Conservation (phyloP, 2,329 filamentous ascomycete species). For the Didymella segeticola region DNA sequence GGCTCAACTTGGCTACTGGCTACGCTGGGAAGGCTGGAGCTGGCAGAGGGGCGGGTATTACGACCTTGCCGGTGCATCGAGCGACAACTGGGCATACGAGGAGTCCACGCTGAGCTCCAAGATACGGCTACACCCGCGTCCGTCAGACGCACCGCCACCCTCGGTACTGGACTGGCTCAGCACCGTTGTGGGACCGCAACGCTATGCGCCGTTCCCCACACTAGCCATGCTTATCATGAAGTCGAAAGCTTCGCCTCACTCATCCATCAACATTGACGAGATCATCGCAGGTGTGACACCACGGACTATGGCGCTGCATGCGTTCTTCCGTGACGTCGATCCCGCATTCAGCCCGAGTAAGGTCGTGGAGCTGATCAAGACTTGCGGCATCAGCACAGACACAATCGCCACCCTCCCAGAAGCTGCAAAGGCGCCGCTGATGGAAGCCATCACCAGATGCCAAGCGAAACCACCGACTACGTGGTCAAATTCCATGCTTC, state of each 20-base stretch:
- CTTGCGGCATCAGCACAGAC: constrained; percentile 69
- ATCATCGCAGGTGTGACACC: constrained; percentile 44
- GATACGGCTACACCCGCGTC: constrained; percentile 38
- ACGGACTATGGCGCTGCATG: constrained; percentile 72
- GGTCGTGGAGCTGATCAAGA: constrained; percentile 76
- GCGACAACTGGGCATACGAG: constrained; percentile 64
- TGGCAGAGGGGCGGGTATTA: constrained; percentile 62
- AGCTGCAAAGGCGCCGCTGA: constrained; percentile 78
- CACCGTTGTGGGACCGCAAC: constrained; percentile 37
- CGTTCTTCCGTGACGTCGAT: constrained; percentile 65
- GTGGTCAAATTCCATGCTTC: constrained; percentile 75
- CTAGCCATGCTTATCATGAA: constrained; percentile 46
- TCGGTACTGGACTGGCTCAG: constrained; percentile 63
- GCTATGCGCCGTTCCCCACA: constrained; percentile 45
- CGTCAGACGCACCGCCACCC: constrained; percentile 60
- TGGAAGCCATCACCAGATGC: constrained; percentile 83
- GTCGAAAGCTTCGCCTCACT: constrained; percentile 47
- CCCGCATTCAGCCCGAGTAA: constrained; percentile 56
- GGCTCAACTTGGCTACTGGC: constrained; percentile 81
- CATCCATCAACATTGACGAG: constrained; percentile 46
- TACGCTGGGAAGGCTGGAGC: constrained; percentile 73
- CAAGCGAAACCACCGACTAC: constrained; percentile 80
- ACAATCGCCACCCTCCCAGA: constrained; percentile 86
- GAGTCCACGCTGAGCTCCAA: constrained; percentile 49
- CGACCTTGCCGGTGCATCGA: constrained; percentile 64